Base-by-base conservation (phyloP, 2,329 filamentous ascomycete species). In the Claviceps quebecensis region DNA sequence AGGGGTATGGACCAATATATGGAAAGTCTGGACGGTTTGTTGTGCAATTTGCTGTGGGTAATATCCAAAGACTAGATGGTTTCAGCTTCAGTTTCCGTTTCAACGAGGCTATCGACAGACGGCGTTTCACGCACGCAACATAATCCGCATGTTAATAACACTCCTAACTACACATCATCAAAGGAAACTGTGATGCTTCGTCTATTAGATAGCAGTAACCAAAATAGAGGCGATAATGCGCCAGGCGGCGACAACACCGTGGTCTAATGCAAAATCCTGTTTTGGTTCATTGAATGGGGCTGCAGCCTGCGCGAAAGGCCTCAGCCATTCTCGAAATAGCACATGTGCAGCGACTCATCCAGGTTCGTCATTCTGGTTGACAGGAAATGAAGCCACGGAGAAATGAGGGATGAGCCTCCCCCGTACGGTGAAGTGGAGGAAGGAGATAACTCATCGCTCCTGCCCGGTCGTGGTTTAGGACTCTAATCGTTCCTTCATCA, bases 151-250 rank as follows among this genome's bases (percentile, higher is more conserved):
- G 16, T 26, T 22, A 17, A 49, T 7, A 34, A 34, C 29, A 4
- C 17, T 52, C 23, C 29, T n/a, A 26, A 49, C 51, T 41, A n/a
- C 37, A 52, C 29, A 43, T 46, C 43, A 52, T 49, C 26, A 45
- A 45, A 16, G n/a, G 39, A 14, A 26, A 29, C 49, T 49, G n/a
- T 34, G 51, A 44, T 34, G 37, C 17, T 49, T 45, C 47, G 26
- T 46, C 44, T 47, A 47, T 49, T 52, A 49, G 51, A 52, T 52
- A 52, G 51, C 43, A 40, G 17, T 45, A 36, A 46, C 34, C 37
- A 49, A 52, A 47, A 52, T 49, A 52, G 51, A 47, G 51, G 47
- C 37, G 47, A 44, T 26, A n/a, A 16, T 26, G 49, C 37, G 47
- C 47, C 51, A 49, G 23, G 41, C 11, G 19, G 16, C 29, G 19